phyloP scores from a whole-genome alignment of 2,329 filamentous ascomycete species.

The Coleophoma crateriformis region DNA sequence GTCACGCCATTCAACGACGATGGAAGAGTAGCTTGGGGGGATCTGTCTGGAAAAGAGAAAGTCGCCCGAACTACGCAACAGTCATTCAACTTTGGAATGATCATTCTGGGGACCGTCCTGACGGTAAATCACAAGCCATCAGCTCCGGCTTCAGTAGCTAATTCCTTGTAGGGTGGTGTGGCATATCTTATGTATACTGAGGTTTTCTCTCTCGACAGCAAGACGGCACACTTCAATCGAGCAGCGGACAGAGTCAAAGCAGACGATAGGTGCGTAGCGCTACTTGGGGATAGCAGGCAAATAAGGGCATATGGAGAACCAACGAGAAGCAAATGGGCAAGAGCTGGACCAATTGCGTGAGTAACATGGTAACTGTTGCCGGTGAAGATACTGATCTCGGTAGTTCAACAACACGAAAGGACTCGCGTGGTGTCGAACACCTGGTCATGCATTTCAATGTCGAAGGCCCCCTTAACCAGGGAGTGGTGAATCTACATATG shows the following conservation, averaged over 20 bases:
- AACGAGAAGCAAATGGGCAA: constrained; percentile 76
- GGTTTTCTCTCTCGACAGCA: constrained; percentile 79
- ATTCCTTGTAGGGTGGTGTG: constrained; percentile 58
- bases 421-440: constrained; percentile 73
- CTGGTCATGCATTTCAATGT: constrained; percentile 83
- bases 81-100: constrained; percentile 78
- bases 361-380: not conserved
- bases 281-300: constrained; percentile 70
- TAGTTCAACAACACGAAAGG: constrained; percentile 63
- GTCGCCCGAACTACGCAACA: constrained; percentile 82
- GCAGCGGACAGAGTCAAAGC: constrained; percentile 74
- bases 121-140: constrained; percentile 50
- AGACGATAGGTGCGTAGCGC: constrained; percentile 62
- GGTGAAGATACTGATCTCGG: constrained; percentile 21
- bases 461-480: constrained; percentile 69
- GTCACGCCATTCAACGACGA: constrained; percentile 85
- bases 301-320: constrained; percentile 79
- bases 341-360: constrained; percentile 56
- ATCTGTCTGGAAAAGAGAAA: constrained; percentile 74
- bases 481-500: constrained; percentile 74
- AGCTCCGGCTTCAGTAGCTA: constrained; percentile 4
- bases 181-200: constrained; percentile 74
- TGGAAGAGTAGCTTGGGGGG: constrained; percentile 73
- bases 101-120: constrained; percentile 67
- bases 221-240: constrained; percentile 82